phyloP scores from a whole-genome alignment of 306 rosid genomes.

The peach (Prunus persica) region DNA sequence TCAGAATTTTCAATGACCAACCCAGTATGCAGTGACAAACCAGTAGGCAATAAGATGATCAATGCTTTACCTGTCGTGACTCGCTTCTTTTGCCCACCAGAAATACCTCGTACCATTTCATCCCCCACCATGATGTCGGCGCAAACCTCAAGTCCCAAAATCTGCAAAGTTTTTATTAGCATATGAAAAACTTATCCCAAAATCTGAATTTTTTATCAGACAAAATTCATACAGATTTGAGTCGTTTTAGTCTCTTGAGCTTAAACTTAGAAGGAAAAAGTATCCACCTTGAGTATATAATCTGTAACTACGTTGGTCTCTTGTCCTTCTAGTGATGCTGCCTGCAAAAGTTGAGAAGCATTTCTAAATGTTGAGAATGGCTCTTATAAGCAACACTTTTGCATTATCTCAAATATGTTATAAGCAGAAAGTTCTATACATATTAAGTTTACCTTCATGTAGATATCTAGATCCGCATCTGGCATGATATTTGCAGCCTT shows the following conservation, averaged over 20 bases:
- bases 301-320: slow-evolving; percentile 69
- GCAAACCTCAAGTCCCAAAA: slow-evolving; percentile 51
- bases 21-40: not conserved
- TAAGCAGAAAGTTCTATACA: not conserved
- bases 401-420: not conserved
- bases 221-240: not conserved
- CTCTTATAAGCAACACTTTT: not conserved
- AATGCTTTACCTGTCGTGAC: slow-evolving; percentile 40
- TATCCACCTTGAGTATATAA: slow-evolving; percentile 61
- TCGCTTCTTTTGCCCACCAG: slow-evolving; percentile 56
- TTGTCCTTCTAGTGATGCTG: slow-evolving; percentile 67
- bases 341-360: slow-evolving; percentile 36
- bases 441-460: slow-evolving; percentile 53
- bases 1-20: not conserved
- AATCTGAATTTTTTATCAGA: not conserved
- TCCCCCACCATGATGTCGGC: slow-evolving; percentile 51
- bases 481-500: slow-evolving; percentile 58
- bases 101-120: slow-evolving; percentile 51
- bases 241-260: not conserved
- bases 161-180: slow-evolving; percentile 12
- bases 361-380: not conserved
- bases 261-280: not conserved
- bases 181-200: not conserved
- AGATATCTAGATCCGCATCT: slow-evolving; percentile 61
- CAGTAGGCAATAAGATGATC: not conserved